Percentiles rank a stretch among this genome's conserved stretches.
phyloP scores from a whole-genome alignment of 768 basidiomycete species.

The Strobilomyces dryophilus region DNA sequence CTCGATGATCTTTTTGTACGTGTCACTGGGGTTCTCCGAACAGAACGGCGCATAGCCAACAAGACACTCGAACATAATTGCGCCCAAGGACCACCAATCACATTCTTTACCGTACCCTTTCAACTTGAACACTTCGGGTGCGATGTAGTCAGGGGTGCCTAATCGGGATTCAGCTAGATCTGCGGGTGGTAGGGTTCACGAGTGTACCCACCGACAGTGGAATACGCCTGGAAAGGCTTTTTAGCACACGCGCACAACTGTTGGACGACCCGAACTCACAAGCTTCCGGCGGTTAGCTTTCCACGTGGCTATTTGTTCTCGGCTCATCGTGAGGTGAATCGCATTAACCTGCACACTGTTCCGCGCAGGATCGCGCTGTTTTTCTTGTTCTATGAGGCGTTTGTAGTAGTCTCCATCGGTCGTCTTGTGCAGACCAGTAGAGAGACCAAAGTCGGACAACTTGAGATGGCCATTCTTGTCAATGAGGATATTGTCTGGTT shows the following conservation, averaged over 20 bases:
- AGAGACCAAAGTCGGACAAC: slow-evolving; percentile 96
- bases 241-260: slow-evolving; percentile 1
- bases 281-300: slow-evolving; percentile 97
- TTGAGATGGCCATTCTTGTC: slow-evolving; percentile 97
- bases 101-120: slow-evolving; percentile 98
- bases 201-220: slow-evolving; percentile 58
- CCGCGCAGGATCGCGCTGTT: slow-evolving; percentile 59
- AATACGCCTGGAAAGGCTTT: slow-evolving; percentile 67
- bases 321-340: slow-evolving; percentile 95
- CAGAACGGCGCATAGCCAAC: slow-evolving; percentile 99
- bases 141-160: slow-evolving; percentile 62
- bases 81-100: slow-evolving; percentile 99
- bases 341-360: slow-evolving; percentile 98
- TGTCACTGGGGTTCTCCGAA: slow-evolving; percentile 93
- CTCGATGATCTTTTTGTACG: slow-evolving; percentile 97
- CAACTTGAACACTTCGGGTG: slow-evolving; percentile 95
- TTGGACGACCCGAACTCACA: slow-evolving; percentile 38
- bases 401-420: slow-evolving; percentile 95
- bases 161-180: slow-evolving; percentile 2
- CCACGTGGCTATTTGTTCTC: slow-evolving; percentile 97
- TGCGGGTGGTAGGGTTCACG: not conserved
- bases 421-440: slow-evolving; percentile 95
- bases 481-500: slow-evolving; percentile 98
- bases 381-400: slow-evolving; percentile 77
- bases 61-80: slow-evolving; percentile 98